A percentile compares a stretch with the other conserved stretches of the same genome.
Conservation (phyloP, 345 rosid species). For the Abelmoschus esculentus region DNA sequence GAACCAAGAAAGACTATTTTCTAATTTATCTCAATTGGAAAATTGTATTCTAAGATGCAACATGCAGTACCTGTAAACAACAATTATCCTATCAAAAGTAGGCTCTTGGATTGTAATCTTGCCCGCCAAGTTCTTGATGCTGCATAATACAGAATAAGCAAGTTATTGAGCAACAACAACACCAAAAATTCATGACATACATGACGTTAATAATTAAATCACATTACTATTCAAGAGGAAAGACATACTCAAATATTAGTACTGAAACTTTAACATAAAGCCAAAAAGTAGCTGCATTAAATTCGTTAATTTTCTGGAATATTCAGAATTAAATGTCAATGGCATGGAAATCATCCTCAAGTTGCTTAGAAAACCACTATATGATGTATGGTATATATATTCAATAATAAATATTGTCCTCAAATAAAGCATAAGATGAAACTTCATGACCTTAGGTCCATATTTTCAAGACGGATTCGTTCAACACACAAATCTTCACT, state of each 20-base stretch:
- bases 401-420: neutral
- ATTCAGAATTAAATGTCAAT: neutral
- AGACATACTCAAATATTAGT: neutral
- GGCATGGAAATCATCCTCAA: conserved; percentile 1
- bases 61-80: conserved; percentile 67
- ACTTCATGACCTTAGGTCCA: conserved; percentile 55
- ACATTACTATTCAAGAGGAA: neutral
- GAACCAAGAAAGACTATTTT: neutral
- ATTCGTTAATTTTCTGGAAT: neutral
- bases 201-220: neutral
- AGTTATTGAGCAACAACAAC: neutral
- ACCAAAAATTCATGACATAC: neutral
- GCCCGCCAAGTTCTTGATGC: conserved; percentile 53
- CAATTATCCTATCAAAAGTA: conserved; percentile 50
- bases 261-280: neutral
- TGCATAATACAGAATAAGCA: conserved; percentile 21
- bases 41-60: conserved; percentile 12
- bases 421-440: neutral
- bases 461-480: conserved; percentile 81
- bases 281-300: neutral
- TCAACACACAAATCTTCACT: conserved; percentile 53
- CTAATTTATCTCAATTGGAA: neutral
- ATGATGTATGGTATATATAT: neutral
- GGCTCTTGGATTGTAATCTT: conserved; percentile 32
- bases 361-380: neutral